Evolutionary conservation across 805 yeast species (phyloP), one percentile per base, ranked within the genome.

Genomic region (Candida ascalaphidarum): DNA sequence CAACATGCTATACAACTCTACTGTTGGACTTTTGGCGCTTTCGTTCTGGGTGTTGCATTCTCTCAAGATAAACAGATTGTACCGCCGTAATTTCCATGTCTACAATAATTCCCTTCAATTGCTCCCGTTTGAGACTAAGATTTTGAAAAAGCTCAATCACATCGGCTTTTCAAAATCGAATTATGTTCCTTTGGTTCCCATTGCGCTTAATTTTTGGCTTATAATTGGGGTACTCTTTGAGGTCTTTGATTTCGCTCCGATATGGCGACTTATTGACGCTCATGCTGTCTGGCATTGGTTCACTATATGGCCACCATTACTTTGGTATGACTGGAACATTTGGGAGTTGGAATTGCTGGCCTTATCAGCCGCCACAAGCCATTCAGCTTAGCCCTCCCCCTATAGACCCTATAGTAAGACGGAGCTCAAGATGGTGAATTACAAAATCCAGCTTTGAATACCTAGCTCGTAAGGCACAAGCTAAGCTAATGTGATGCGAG

Each of bases 281-380:
- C 98, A 92, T 54, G 75, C 96, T 0, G 45, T 89, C 22, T 92
- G 98, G 98, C 98, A 92, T 50, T 65, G 81, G 16, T 72, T 83
- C 13, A 92, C 98, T 0, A 76, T 88, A 2, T 51, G 84, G 45
- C 97, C 97, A 0, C 74, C 89, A 0, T 57, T 72, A 33, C 68
- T 71, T 35, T 73, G 94, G 74, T 88, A 81, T 50, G 71, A 69
- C 23, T 81, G 69, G 69, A 59, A 57, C 30, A 48, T 62, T 12
- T 63, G 69, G 69, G 68, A 63, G 29, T 33, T 62, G 21, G 69
- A 63, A n/a, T n/a, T n/a, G n/a, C n/a, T n/a, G n/a, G n/a, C n/a
- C n/a, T n/a, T n/a, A n/a, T n/a, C n/a, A n/a, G 34, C 31, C 56
- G 36, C 35, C 43, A 29, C 52, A 43, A 26, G 26, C 44, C 21